Percentiles rank a stretch among this genome's conserved stretches.
Evolutionary conservation across 202 grass and related monocot species (phyloP).

Genomic region (Hordeum pubiflorum): DNA sequence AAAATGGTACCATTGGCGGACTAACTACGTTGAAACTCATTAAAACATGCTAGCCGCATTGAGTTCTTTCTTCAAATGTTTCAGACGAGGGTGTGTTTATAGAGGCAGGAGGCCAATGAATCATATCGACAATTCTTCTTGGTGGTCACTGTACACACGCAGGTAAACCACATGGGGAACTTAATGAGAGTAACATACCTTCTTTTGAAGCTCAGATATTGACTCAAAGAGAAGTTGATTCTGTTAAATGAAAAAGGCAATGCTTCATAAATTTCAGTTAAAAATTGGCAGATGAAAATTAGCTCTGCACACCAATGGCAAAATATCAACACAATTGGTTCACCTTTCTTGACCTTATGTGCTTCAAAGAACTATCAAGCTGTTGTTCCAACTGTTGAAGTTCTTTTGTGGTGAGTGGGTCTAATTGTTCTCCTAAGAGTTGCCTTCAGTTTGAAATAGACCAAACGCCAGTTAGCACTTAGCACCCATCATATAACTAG

Average conservation of each 20-base stretch:
- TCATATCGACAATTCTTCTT: not conserved
- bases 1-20: not conserved
- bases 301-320: not conserved
- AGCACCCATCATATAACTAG: not conserved
- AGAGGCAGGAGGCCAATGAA: not conserved
- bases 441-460: conserved; percentile 39
- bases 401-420: conserved; percentile 59
- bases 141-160: not conserved
- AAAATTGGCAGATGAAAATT: not conserved
- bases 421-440: conserved; percentile 78
- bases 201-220: conserved; percentile 73
- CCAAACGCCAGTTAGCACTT: not conserved
- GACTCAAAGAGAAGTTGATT: conserved; percentile 53
- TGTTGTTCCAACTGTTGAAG: conserved; percentile 90
- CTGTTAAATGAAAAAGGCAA: conserved; percentile 34
- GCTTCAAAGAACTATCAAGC: conserved; percentile 71
- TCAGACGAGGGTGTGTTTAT: not conserved
- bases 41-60: not conserved
- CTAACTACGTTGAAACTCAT: not conserved
- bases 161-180: not conserved
- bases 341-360: conserved; percentile 77
- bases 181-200: conserved; percentile 33
- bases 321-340: not conserved
- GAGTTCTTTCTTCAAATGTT: not conserved
- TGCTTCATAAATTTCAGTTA: not conserved